Conservation (phyloP, 2,329 filamentous ascomycete genomes). For the Talaromyces verruculosus region DNA sequence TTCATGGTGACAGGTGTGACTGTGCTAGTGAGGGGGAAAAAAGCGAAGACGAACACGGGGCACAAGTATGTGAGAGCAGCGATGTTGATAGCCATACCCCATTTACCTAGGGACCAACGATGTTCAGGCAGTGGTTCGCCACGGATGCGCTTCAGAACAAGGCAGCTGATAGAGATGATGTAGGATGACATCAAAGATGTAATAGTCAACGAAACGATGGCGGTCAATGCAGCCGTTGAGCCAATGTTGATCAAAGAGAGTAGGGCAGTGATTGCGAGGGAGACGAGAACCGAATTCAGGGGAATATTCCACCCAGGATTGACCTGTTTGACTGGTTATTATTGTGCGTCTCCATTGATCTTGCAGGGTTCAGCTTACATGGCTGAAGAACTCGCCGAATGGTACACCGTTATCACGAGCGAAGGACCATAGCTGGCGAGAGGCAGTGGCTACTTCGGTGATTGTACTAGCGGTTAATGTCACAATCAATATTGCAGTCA, state of each 20-base stretch:
- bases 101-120: constrained; percentile 49
- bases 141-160: constrained; percentile 47
- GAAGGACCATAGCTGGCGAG: constrained; percentile 59
- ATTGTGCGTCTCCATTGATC: neutral
- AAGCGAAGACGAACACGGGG: constrained; percentile 45
- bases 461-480: constrained; percentile 52
- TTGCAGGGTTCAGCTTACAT: constrained; percentile 31
- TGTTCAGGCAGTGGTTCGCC: constrained; percentile 45
- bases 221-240: constrained; percentile 45
- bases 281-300: constrained; percentile 50
- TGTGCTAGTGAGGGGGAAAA: constrained; percentile 43
- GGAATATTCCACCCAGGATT: constrained; percentile 45
- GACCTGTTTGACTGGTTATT: constrained; percentile 30
- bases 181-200: constrained; percentile 46
- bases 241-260: constrained; percentile 55
- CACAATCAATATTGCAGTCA: constrained; percentile 53
- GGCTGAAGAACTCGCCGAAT: constrained; percentile 39
- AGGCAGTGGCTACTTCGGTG: constrained; percentile 58
- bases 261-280: constrained; percentile 45
- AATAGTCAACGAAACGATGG: constrained; percentile 45
- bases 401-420: constrained; percentile 45
- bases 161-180: constrained; percentile 49
- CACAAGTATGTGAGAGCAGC: constrained; percentile 42
- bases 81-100: constrained; percentile 47
- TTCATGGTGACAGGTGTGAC: constrained; percentile 47